These are phyloP conservation scores for Annona cherimola DNA, from an alignment of 164 flowering plant species.

Conservation along the genomic window DNA sequence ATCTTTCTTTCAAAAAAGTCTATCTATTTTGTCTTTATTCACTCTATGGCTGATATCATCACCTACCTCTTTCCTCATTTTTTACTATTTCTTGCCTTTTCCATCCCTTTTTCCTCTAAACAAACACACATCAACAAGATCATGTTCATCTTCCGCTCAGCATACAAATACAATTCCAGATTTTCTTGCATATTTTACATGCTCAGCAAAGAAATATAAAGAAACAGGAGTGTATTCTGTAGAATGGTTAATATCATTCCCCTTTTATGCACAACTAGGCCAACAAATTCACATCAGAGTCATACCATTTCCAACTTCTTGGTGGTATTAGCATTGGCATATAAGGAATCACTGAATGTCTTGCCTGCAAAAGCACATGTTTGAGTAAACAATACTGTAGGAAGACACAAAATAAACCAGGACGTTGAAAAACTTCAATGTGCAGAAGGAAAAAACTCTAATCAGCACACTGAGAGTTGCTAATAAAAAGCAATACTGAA, in stretches of 20 bases:
- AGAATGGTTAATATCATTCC: not conserved
- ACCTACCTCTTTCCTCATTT: no score
- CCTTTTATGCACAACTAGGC: not conserved
- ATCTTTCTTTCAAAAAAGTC: no score
- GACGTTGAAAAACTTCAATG: no score
- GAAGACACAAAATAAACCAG: not conserved
- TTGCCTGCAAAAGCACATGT: conserved; percentile 51
- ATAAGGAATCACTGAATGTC: conserved; percentile 72
- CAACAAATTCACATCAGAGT: not conserved
- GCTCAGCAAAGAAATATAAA: not conserved
- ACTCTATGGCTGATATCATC: no score
- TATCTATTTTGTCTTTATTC: no score
- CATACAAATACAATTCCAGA: not conserved
- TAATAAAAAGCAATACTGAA: no score
- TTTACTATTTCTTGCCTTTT: not conserved
- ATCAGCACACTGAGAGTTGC: no score
- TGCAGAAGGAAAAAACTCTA: no score
- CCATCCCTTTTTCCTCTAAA: not conserved
- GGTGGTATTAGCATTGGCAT: conserved; percentile 96
- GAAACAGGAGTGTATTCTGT: not conserved
- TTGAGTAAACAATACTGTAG: not conserved
- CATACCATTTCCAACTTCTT: conserved; percentile 90
- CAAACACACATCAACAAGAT: not conserved
- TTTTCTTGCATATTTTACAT: not conserved
- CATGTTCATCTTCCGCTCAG: not conserved